Evolutionary conservation across 352 stramenopile species (phyloP), one percentile per base, ranked within the genome.

Genomic region (Globisporangium barbulae): DNA sequence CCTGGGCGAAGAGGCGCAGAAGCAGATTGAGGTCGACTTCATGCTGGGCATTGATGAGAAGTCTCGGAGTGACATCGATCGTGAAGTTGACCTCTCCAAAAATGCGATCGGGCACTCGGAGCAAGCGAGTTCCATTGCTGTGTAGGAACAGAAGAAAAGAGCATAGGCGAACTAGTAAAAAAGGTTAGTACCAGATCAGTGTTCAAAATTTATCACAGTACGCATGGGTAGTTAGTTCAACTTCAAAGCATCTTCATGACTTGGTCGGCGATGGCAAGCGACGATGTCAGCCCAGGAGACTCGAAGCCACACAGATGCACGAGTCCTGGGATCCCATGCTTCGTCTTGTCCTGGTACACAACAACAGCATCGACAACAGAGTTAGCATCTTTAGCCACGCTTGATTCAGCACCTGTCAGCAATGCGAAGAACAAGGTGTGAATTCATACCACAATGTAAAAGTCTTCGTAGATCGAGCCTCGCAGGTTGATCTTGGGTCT

Each of bases 231-330:
- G n/a, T 56, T 19, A 37, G 5, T 17, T 37, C 22, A 7, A 39
- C 35, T 73, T 47, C 5, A 13, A 31, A 94, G 37, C 61, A 91
- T 79, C 8, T 72, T 62, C 13, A 87, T 53, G 19, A 97, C 85
- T 33, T 74, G 68, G 22, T 98, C 83, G 3, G 81, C 91, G 28
- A 98, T 90, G 4, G 88, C 84, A 2, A 98, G 75, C 6, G 80
- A 94, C 13, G 88, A 80, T 1, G 92, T 98, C 74, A 97, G 74
- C n/a, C 97, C 97, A 10, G 97, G 97, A 21, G 94, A 98, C 68
- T 99, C 97, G 41, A 99, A 98, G 30, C 97, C 97, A 30, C 96
- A 94, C 37, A 98, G 72, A 68, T 98, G 89, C 52, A 98, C 80
- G 13, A 98, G 78, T 22, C 90, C 88, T 53, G 64, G 76, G 0